A percentile compares a stretch with the other conserved stretches of the same genome.
Evolutionary conservation across 441 rosid genomes (phyloP).

Genomic region (Populus trichocarpa): DNA sequence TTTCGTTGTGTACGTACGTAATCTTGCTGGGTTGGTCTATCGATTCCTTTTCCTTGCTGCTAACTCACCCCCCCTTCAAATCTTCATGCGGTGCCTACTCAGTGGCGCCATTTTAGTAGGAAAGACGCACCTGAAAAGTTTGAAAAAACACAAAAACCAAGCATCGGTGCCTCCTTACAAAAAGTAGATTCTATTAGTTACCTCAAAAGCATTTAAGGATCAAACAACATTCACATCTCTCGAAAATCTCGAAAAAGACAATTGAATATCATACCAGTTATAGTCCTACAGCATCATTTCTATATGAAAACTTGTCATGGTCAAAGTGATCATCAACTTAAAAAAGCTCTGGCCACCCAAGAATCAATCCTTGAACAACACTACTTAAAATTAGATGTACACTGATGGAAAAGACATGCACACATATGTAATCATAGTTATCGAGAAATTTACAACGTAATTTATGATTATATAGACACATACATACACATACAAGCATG

Average conservation of each 20-base stretch:
- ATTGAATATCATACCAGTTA: not conserved
- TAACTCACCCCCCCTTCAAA: no score
- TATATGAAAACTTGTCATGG: not conserved
- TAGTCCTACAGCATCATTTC: not conserved
- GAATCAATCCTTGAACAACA: not conserved
- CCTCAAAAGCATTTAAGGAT: not conserved
- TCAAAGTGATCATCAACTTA: not conserved
- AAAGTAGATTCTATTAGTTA: not conserved
- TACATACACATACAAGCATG: no score
- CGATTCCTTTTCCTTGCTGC: no score
- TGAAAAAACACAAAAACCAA: not conserved
- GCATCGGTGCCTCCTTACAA: not conserved
- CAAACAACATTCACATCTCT: not conserved
- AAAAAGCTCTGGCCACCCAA: no score
- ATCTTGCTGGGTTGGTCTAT: no score
- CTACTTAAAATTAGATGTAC: not conserved
- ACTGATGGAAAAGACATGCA: not conserved
- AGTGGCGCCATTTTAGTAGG: not conserved
- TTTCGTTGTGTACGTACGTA: not conserved
- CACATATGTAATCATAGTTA: not conserved
- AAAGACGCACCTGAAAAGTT: slow-evolving; percentile 11
- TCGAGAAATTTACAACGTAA: not conserved
- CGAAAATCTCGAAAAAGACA: not conserved
- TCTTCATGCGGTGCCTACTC: not conserved
- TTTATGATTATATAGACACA: not conserved